Evolutionary conservation across 2,329 filamentous ascomycete species (phyloP), one percentile per base, ranked within the genome.

Genomic region (Drechmeria coniospora): DNA sequence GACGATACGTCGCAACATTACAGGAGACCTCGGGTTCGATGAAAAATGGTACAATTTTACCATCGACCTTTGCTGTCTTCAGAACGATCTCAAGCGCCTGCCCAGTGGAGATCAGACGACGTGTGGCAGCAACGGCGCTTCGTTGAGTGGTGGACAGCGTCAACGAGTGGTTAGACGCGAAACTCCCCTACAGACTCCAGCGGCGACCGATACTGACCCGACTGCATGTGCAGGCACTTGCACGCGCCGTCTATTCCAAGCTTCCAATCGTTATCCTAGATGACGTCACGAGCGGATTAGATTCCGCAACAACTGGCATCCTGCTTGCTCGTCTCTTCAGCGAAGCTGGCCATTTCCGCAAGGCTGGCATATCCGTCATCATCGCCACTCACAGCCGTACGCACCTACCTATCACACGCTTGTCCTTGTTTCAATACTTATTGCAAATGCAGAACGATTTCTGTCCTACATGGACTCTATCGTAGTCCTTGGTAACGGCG

Each of bases 81-180:
- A 20, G 10, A 20, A 8, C 3, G 26, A 27, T 15, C 14, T 27
- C 6, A 15, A 22, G 13, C 21, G 20, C 2, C 18, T 27, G 5
- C 10, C 14, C 17, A 11, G 13, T n/a, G 26, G 19, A n/a, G 26
- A 27, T 15, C 20, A 15, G 10, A 21, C 17, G 4, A 17, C 21
- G 7, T 18, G 13, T 15, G 26, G 26, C 4, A 22, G 26, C 4
- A 27, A 22, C 11, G 26, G 26, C 3, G 20, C 26, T 22, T 27
- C 26, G 7, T n/a, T 27, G 3, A 27, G 26, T 10, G 26, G 26
- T 13, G 26, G 26, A n/a, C 26, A 27, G 16, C 26, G 26, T n/a
- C 26, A 27, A 20, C 12, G 26, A 27, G 26, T 27, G 18, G 26
- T 27, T 7, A n/a, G 26, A n/a, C n/a, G n/a, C n/a, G n/a, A n/a